Conservation (phyloP, 108 stramenopile species). For the Cyclotella kingstonii region DNA sequence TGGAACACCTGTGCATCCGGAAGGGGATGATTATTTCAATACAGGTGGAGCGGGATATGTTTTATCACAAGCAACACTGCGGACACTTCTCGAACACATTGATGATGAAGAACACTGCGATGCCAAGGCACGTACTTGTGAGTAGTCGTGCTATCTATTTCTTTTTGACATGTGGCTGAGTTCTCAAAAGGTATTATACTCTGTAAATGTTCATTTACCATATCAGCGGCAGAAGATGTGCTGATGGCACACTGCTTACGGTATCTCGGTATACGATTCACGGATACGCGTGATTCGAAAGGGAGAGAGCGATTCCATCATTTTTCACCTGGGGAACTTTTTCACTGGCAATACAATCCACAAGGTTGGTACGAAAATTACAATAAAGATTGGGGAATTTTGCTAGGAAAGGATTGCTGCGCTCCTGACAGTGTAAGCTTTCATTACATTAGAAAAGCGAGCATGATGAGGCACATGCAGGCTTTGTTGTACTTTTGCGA, state of each 20-base stretch:
- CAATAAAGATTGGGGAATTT: slow-evolving; percentile 69
- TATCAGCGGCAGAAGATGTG: slow-evolving; percentile 62
- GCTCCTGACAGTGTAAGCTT: slow-evolving; percentile 87
- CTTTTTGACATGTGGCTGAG: not conserved
- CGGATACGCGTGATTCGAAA: slow-evolving; percentile 62
- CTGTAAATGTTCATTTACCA: not conserved
- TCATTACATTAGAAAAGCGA: slow-evolving; percentile 84
- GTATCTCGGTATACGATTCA: slow-evolving; percentile 41
- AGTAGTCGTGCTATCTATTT: not conserved
- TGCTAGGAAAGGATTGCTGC: slow-evolving; percentile 74
- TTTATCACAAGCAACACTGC: slow-evolving; percentile 50
- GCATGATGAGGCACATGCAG: slow-evolving; percentile 75
- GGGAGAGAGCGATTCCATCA: slow-evolving; percentile 80
- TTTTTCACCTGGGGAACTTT: slow-evolving; percentile 69
- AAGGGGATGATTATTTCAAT: slow-evolving; percentile 67
- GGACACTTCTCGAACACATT: slow-evolving; percentile 36
- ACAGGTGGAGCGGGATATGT: slow-evolving; percentile 71
- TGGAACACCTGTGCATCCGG: too few relatives aligned
- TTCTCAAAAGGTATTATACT: not conserved
- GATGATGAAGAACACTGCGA: slow-evolving; percentile 49
- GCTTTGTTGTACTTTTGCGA: slow-evolving; percentile 55
- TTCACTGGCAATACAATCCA: slow-evolving; percentile 42
- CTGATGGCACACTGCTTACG: slow-evolving; percentile 49
- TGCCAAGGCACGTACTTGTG: slow-evolving; percentile 36
- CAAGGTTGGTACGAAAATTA: slow-evolving; percentile 71